Percentiles rank a stretch among this genome's conserved stretches.
These are phyloP conservation scores for Dothistroma septosporum DNA, from an alignment of 2,329 filamentous ascomycete species.

Conservation along the genomic window DNA sequence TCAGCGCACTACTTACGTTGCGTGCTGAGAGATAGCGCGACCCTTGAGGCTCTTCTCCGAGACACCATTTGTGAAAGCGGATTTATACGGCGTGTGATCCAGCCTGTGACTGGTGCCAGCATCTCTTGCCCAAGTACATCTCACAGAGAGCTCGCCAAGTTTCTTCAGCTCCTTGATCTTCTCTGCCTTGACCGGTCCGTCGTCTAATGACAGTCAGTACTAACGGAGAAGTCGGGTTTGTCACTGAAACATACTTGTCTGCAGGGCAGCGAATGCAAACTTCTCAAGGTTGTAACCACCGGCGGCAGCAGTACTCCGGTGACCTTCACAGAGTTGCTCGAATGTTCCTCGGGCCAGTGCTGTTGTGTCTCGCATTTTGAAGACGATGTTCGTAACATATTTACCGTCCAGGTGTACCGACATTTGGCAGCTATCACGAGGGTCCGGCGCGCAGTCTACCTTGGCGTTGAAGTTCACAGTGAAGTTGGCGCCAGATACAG, in stretches of 20 bases:
- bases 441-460: background rate
- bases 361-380: background rate
- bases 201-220: constrained; percentile 8
- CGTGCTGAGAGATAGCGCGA: constrained; percentile 24
- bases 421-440: constrained; percentile 6
- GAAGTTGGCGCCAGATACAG: constrained; percentile 16
- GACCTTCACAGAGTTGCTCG: background rate
- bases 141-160: constrained; percentile 19
- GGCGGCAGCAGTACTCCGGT: background rate
- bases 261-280: constrained; percentile 19
- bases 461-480: background rate
- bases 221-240: background rate
- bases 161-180: constrained; percentile 10
- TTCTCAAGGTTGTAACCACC: background rate
- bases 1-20: constrained; percentile 15
- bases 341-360: background rate
- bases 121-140: constrained; percentile 3
- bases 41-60: constrained; percentile 30
- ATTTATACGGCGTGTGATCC: background rate
- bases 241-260: constrained; percentile 16
- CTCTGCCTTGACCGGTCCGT: constrained; percentile 8
- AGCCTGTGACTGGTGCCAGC: background rate
- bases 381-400: background rate
- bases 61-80: constrained; percentile 3
- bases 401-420: constrained; percentile 20